Conservation (phyloP, 164 flowering plant species). For the Aristolochia contorta region DNA sequence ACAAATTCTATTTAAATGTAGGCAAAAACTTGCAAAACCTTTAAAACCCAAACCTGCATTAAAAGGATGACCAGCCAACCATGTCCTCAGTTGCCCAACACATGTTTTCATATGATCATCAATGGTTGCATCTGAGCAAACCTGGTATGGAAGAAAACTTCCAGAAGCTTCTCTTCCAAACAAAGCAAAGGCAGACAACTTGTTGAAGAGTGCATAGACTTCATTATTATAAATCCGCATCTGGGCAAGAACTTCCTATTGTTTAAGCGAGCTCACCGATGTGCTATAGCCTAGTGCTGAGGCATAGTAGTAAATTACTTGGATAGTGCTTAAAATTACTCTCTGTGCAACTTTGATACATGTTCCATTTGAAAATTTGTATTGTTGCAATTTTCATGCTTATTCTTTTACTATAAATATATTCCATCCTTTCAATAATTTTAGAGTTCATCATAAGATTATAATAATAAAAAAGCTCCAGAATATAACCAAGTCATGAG, state of each 20-base stretch:
- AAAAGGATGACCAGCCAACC: slow-evolving; percentile 29
- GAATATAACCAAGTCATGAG: no score
- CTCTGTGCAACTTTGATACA: no score
- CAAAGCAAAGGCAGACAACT: slow-evolving; percentile 59
- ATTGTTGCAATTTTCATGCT: no score
- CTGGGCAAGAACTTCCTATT: slow-evolving; percentile 24
- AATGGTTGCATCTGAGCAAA: slow-evolving; percentile 29
- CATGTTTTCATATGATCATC: slow-evolving; percentile 35
- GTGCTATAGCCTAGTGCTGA: no score
- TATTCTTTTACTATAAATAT: no score
- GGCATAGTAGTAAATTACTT: no score
- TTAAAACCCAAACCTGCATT: slow-evolving; percentile 32
- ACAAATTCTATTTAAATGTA: neutral
- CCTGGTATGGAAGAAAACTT: slow-evolving; percentile 49
- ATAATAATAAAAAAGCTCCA: no score
- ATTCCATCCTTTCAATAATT: no score
- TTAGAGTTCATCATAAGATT: no score
- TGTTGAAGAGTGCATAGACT: slow-evolving; percentile 44
- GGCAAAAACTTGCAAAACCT: neutral
- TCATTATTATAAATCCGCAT: slow-evolving; percentile 34
- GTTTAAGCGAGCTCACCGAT: no score
- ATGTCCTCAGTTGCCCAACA: slow-evolving; percentile 35
- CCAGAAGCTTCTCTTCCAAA: slow-evolving; percentile 40
- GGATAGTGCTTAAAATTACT: no score
- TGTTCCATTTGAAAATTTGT: no score